Conservation (phyloP, 164 flowering plant genomes). For the Stephania yunnanensis region DNA sequence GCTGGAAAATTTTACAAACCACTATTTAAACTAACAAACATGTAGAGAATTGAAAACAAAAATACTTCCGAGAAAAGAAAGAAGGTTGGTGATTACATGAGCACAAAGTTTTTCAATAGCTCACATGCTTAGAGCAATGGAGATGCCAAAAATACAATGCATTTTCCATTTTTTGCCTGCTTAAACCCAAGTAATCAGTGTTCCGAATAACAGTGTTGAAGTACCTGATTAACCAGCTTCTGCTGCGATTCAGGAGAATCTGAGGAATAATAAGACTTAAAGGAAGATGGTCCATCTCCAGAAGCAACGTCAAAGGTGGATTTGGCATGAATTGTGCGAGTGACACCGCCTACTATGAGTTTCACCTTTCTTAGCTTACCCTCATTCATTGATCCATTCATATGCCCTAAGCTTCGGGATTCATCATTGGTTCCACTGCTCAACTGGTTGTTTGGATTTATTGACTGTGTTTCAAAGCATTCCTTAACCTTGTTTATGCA, state of each 20-base stretch:
- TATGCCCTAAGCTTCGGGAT: constrained; percentile 14
- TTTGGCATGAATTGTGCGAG: constrained; percentile 62
- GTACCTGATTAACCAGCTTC: constrained; percentile 41
- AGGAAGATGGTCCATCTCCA: constrained; percentile 23
- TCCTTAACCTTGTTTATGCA: constrained; percentile 27
- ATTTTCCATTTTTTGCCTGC: not conserved
- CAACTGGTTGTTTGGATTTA: constrained; percentile 11
- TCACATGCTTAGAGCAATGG: not conserved
- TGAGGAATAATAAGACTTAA: constrained; percentile 28
- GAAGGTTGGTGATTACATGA: no score
- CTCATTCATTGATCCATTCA: constrained; percentile 38
- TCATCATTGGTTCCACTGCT: constrained; percentile 18
- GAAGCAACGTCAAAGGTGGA: constrained; percentile 25
- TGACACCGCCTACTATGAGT: constrained; percentile 80
- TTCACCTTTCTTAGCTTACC: constrained; percentile 70
- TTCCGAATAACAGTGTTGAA: not conserved
- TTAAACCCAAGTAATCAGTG: not conserved
- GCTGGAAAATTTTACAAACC: not conserved
- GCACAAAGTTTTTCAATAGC: no score
- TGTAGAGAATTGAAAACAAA: not conserved
- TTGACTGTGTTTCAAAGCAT: constrained; percentile 24
- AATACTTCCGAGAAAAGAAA: no score
- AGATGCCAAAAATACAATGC: not conserved
- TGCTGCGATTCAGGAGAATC: constrained; percentile 31
- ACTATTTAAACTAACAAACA: not conserved